Conservation (phyloP, 352 stramenopile species). For the Globisporangium apiculatum region DNA sequence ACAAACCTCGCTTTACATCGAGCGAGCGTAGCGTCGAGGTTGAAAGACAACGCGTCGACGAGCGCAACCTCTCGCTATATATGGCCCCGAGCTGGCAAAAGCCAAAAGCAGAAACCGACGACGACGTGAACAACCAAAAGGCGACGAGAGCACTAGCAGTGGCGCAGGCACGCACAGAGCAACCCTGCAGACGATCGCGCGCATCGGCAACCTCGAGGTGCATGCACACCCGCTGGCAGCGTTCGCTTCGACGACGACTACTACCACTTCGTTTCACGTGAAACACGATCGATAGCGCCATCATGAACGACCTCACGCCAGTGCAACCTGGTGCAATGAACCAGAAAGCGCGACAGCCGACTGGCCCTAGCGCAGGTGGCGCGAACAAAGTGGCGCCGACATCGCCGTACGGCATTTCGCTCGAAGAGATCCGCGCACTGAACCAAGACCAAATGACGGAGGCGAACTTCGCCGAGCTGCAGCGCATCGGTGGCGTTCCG, state of each 20-base stretch:
- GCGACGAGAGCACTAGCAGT: background rate
- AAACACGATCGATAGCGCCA: background rate
- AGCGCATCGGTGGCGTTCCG: conserved; percentile 46
- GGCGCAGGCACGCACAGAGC: background rate
- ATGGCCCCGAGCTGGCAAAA: too few relatives aligned
- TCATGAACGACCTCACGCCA: conserved; percentile 38
- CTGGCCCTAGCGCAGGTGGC: conserved; percentile 11
- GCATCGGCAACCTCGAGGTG: too few relatives aligned
- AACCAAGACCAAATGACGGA: conserved; percentile 83
- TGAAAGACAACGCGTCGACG: background rate
- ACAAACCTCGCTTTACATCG: too few relatives aligned
- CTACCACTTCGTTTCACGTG: too few relatives aligned
- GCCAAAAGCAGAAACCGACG: background rate
- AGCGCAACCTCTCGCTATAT: too few relatives aligned
- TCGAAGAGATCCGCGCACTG: conserved; percentile 54
- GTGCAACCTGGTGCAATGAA: conserved; percentile 24
- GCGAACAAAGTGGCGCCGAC: conserved; percentile 62
- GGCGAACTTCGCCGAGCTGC: conserved; percentile 52
- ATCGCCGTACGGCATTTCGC: conserved; percentile 64
- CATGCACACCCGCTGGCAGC: too few relatives aligned
- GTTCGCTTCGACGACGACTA: too few relatives aligned
- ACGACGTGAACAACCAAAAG: background rate
- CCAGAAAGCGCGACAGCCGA: conserved; percentile 21
- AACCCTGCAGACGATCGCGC: too few relatives aligned
- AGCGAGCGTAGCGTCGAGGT: background rate